A percentile compares a stretch with the other conserved stretches of the same genome.
These are phyloP conservation scores for Daphne laureola DNA, from an alignment of 441 rosid genomes.

Conservation along the genomic window DNA sequence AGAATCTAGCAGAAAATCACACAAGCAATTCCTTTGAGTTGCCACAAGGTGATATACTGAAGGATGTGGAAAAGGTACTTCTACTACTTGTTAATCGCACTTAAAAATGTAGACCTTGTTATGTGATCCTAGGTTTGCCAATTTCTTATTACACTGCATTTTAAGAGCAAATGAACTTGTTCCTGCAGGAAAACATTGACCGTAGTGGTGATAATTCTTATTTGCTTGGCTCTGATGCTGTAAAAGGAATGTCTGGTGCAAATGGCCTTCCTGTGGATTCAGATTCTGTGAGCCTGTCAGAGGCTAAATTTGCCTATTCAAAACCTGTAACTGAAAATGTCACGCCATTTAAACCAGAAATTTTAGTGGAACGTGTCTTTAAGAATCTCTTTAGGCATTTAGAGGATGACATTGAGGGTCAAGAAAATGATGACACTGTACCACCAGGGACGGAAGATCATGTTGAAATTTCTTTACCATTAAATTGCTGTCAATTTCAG, in stretches of 20 bases:
- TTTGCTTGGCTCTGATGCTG: constrained; percentile 16
- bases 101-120: not conserved
- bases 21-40: constrained; percentile 14
- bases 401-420: constrained; percentile 27
- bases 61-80: constrained; percentile 28
- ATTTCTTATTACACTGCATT: not conserved
- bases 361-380: constrained; percentile 36
- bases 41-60: constrained; percentile 23
- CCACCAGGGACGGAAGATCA: constrained; percentile 65
- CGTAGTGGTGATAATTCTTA: constrained; percentile 19
- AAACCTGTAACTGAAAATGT: constrained; percentile 28
- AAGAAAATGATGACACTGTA: constrained; percentile 44
- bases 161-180: constrained; percentile 12
- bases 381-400: constrained; percentile 26
- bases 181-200: constrained; percentile 38
- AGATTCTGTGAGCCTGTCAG: constrained; percentile 25
- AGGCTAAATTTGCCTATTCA: constrained; percentile 23
- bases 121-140: constrained; percentile 1
- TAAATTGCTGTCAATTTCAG: constrained; percentile 28
- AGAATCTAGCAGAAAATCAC: constrained; percentile 26
- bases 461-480: constrained; percentile 23
- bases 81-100: constrained; percentile 1
- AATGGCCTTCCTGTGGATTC: constrained; percentile 21
- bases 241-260: constrained; percentile 19
- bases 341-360: constrained; percentile 13